These are phyloP conservation scores for Sisymbrium irio DNA, from an alignment of 345 rosid genomes.

Conservation along the genomic window DNA sequence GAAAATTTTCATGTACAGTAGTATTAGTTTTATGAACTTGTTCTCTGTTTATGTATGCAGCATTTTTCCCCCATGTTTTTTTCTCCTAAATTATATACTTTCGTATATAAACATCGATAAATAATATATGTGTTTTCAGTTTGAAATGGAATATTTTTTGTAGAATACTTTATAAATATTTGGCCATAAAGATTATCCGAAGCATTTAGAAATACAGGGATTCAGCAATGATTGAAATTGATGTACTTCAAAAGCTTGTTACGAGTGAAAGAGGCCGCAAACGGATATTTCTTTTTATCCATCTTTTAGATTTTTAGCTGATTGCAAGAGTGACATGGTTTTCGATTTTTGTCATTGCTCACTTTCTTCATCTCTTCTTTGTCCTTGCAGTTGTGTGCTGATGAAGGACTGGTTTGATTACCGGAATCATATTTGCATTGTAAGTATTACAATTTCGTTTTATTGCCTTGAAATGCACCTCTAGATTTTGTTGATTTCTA, in stretches of 20 bases:
- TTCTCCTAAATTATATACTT: too few species aligned
- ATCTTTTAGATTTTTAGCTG: conserved; percentile 5
- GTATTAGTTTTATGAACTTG: too few species aligned
- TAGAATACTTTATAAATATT: too few species aligned
- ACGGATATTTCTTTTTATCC: conserved; percentile 39
- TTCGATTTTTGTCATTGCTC: not conserved
- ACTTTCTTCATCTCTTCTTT: conserved; percentile 17
- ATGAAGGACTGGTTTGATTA: conserved; percentile 73
- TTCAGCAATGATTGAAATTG: conserved; percentile 76
- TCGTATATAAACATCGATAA: too few species aligned
- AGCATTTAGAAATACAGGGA: conserved; percentile 64
- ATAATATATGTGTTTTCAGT: too few species aligned
- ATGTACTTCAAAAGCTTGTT: conserved; percentile 57
- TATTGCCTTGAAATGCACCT: too few species aligned
- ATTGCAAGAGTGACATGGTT: conserved; percentile 11
- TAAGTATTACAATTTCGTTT: conserved; percentile 43
- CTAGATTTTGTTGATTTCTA: not conserved
- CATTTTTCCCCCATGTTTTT: too few species aligned
- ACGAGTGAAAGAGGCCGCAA: conserved; percentile 53
- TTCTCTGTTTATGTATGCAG: too few species aligned
- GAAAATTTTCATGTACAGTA: too few species aligned
- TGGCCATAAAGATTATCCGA: conserved; percentile 64
- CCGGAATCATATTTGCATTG: conserved; percentile 71
- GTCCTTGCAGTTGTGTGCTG: conserved; percentile 66
- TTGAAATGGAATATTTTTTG: too few species aligned